Conservation (phyloP, 2,329 filamentous ascomycete species). For the Pyrenochaeta sp. region DNA sequence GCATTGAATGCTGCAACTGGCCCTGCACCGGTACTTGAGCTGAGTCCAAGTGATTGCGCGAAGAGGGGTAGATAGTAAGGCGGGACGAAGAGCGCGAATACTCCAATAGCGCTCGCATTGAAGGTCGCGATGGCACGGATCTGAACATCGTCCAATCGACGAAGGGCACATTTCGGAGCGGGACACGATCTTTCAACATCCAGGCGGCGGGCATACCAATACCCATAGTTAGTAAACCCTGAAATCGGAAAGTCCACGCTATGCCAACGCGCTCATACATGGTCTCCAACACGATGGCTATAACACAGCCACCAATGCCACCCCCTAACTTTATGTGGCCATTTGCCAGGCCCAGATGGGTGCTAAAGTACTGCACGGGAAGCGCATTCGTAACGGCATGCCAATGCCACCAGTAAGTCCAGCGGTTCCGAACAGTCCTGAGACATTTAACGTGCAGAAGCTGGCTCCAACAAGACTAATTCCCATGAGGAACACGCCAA, state of each 20-base stretch:
- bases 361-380: constrained; percentile 41
- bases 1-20: constrained; percentile 39
- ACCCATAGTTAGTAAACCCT: constrained; percentile 34
- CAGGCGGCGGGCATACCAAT: constrained; percentile 37
- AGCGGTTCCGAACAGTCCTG: constrained; percentile 58
- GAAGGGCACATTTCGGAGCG: constrained; percentile 29
- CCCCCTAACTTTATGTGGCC: constrained; percentile 42
- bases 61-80: constrained; percentile 42
- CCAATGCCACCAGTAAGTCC: constrained; percentile 60
- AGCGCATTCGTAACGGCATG: constrained; percentile 33
- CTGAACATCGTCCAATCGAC: constrained; percentile 37
- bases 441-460: constrained; percentile 57
- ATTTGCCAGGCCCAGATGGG: constrained; percentile 40
- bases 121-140: constrained; percentile 31
- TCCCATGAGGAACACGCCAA: constrained; percentile 62
- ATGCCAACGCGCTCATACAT: constrained; percentile 38
- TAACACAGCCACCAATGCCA: constrained; percentile 36
- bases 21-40: constrained; percentile 35
- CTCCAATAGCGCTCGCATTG: constrained; percentile 33
- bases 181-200: constrained; percentile 36
- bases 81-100: constrained; percentile 42
- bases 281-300: constrained; percentile 36
- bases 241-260: constrained; percentile 42
- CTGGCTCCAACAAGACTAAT: constrained; percentile 59
- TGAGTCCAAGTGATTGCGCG: constrained; percentile 35